Conservation (phyloP, 257 asterid genomes). For the Nicotiana sylvestris region DNA sequence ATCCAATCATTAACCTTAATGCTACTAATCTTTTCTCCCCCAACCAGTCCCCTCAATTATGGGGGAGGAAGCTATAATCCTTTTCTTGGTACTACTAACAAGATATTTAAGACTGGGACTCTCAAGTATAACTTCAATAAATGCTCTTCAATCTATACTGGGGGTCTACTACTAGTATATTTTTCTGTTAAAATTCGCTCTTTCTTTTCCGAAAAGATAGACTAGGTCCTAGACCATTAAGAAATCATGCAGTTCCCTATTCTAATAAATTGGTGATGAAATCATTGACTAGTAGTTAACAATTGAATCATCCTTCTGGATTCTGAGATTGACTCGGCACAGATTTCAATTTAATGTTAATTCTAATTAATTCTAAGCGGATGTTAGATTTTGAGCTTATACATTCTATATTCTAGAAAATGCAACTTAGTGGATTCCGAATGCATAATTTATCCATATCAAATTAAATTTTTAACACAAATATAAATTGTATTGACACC, state of each 20-base stretch:
- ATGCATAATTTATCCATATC: no score
- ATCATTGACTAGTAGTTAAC: neutral
- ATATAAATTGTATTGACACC: no score
- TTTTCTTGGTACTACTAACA: neutral
- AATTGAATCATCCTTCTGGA: neutral
- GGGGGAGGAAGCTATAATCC: no score
- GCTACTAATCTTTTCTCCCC: neutral
- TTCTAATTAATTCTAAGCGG: no score
- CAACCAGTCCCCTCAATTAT: no score
- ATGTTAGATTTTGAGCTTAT: no score
- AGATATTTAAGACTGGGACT: neutral
- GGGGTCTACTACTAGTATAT: neutral
- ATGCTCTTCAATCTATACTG: neutral
- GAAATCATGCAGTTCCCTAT: neutral
- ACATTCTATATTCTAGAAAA: no score
- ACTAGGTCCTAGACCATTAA: neutral
- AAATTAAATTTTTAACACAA: no score
- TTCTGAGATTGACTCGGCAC: neutral
- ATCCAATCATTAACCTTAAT: neutral
- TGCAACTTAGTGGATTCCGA: no score
- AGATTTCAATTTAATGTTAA: neutral
- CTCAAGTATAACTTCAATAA: neutral
- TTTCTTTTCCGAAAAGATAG: neutral
- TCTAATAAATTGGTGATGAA: neutral
- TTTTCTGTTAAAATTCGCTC: neutral